Percentiles rank a stretch among this genome's conserved stretches.
These are phyloP conservation scores for Apiospora sp. DNA, from an alignment of 2,329 filamentous ascomycete species.

Conservation along the genomic window DNA sequence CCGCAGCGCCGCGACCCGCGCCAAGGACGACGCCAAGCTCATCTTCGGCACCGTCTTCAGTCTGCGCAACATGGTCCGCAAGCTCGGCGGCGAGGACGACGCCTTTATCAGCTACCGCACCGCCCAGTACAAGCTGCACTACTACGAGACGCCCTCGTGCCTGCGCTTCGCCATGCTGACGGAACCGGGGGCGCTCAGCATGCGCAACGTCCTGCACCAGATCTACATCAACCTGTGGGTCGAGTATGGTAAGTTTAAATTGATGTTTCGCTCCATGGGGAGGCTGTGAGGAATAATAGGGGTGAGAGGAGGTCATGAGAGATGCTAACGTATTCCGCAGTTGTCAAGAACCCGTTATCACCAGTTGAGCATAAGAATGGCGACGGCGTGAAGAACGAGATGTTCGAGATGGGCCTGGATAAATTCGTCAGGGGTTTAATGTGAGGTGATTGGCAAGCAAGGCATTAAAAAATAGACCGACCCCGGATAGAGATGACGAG, in stretches of 20 bases:
- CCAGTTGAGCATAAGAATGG: conserved; percentile 74
- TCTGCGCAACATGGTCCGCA: conserved; percentile 93
- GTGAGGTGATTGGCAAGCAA: conserved; percentile 44
- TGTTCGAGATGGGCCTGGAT: conserved; percentile 77
- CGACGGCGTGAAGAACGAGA: conserved; percentile 73
- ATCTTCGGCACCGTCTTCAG: conserved; percentile 98
- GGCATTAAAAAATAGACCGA: background rate
- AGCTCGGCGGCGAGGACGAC: conserved; percentile 92
- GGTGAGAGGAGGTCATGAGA: background rate
- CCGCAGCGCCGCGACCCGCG: conserved; percentile 29
- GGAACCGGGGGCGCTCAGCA: conserved; percentile 86
- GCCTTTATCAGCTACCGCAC: conserved; percentile 95
- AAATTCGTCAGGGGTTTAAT: conserved; percentile 76
- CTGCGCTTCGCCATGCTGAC: conserved; percentile 97
- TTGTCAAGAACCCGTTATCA: conserved; percentile 75
- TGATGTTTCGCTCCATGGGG: background rate
- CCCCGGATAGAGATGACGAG: background rate
- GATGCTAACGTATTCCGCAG: conserved; percentile 45
- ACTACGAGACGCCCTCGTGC: conserved; percentile 96
- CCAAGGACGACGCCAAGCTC: conserved; percentile 89
- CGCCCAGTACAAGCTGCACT: conserved; percentile 96
- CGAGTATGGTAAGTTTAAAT: conserved; percentile 75
- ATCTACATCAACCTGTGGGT: conserved; percentile 99
- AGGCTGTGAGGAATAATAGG: background rate
- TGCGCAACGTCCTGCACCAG: conserved; percentile 94